Evolutionary conservation across 2,329 filamentous ascomycete genomes (phyloP), one percentile per base, ranked within the genome.

Genomic region (Rhytidhysteron rufulum): DNA sequence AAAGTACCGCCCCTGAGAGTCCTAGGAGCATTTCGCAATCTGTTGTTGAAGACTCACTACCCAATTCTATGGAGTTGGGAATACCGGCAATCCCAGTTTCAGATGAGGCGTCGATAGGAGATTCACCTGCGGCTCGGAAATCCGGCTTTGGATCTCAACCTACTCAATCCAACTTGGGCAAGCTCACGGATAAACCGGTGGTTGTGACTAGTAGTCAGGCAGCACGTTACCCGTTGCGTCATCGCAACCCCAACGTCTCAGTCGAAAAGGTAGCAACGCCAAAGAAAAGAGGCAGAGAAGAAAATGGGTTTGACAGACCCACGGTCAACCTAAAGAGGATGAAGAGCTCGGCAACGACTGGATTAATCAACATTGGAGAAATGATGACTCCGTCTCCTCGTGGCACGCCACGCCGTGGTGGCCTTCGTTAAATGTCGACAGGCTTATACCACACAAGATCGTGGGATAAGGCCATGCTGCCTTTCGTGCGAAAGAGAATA

Each of bases 331-430:
- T n/a, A 30, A 34, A 19, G 15, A 40, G 17, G 19, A 16, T 36
- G 17, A 34, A 35, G 17, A 40, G 38, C 32, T 40, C 38, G 10
- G 27, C 29, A 31, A 35, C 31, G 11, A 29, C 15, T 8, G 21
- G 32, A 24, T 8, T 30, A 20, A 31, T 40, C 17, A 33, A 39
- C 33, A 34, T 39, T 19, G 37, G 37, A 6, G 29, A 34, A 8
- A 20, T 5, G 4, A 11, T 34, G 15, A 22, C 37, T 19, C 31
- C 37, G 2, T 39, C 37, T 3, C 37, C 37, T 16, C 18, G 11
- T 3, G 9, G 13, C 7, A 34, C 27, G 10, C 17, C 29, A 27
- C 24, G 24, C 13, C 24, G 24, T 7, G 8, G 8, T 8, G 24
- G 24, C 7, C 24, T 27, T 13, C 24, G 24, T 13, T 27, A 13